Conservation (phyloP, 2,329 filamentous ascomycete genomes). For the Neophaeococcomyces mojaviensis region DNA sequence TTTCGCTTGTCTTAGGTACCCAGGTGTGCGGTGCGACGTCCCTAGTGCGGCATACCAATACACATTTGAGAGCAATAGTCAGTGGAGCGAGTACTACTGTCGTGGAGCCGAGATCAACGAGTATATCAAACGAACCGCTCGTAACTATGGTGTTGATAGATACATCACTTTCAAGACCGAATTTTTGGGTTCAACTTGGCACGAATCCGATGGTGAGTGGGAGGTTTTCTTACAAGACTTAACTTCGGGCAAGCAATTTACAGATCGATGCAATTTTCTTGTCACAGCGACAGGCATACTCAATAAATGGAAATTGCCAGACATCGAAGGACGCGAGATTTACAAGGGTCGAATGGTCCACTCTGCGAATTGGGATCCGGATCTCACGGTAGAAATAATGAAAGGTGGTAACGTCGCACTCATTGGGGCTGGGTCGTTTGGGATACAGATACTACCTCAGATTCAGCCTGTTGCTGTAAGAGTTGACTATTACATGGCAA, state of each 20-base stretch:
- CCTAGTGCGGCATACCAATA: slow-evolving; percentile 21
- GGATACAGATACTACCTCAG: slow-evolving; percentile 29
- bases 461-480: slow-evolving; percentile 30
- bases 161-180: slow-evolving; percentile 52
- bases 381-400: background rate
- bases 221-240: too few species aligned
- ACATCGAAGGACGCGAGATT: slow-evolving; percentile 24
- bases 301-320: slow-evolving; percentile 23
- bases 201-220: slow-evolving; percentile 34
- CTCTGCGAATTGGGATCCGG: slow-evolving; percentile 34
- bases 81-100: slow-evolving; percentile 22
- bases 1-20: too few species aligned
- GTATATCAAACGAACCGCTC: slow-evolving; percentile 19
- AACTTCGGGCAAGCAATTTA: too few species aligned
- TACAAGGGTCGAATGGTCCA: slow-evolving; percentile 34
- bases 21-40: slow-evolving; percentile 20
- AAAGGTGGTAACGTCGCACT: slow-evolving; percentile 22
- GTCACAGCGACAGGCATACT: too few species aligned
- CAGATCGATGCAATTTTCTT: too few species aligned
- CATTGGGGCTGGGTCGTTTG: slow-evolving; percentile 25
- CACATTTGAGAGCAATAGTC: slow-evolving; percentile 20
- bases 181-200: slow-evolving; percentile 48
- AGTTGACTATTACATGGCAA: too few species aligned
- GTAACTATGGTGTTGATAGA: slow-evolving; percentile 37
- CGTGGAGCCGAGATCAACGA: slow-evolving; percentile 19